A percentile compares a stretch with the other conserved stretches of the same genome.
These are phyloP conservation scores for Leishmania guyanensis DNA, from an alignment of 208 protist species.

Conservation along the genomic window DNA sequence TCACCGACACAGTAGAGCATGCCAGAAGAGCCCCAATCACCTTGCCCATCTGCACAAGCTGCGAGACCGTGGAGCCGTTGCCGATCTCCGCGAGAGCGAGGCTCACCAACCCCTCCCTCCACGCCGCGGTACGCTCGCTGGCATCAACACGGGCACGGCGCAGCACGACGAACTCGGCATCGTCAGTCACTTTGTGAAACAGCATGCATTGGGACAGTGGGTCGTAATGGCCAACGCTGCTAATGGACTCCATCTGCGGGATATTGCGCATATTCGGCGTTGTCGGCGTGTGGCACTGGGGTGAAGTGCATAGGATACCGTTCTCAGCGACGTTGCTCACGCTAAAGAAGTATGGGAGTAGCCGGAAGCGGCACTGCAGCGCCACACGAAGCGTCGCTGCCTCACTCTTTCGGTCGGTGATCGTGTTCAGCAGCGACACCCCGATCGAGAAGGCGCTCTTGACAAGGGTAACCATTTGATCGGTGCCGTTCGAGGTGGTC, in stretches of 20 bases:
- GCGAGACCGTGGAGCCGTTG: constrained; percentile 50
- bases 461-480: constrained; percentile 71
- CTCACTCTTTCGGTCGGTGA: constrained; percentile 44
- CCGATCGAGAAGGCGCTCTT: constrained; percentile 57
- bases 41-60: constrained; percentile 67
- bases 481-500: constrained; percentile 43
- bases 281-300: constrained; percentile 35
- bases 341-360: constrained; percentile 68
- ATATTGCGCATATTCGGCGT: constrained; percentile 56
- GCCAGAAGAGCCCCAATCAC: constrained; percentile 62
- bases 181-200: constrained; percentile 55
- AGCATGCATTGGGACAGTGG: constrained; percentile 68
- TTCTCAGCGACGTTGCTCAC: constrained; percentile 59
- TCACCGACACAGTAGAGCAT: constrained; percentile 40
- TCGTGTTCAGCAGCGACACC: constrained; percentile 36
- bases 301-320: constrained; percentile 44
- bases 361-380: constrained; percentile 67
- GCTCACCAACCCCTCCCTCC: constrained; percentile 50
- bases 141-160: constrained; percentile 38
- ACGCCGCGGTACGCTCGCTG: constrained; percentile 29
- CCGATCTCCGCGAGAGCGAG: constrained; percentile 44
- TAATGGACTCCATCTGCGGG: constrained; percentile 61
- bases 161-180: constrained; percentile 69
- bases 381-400: constrained; percentile 51
- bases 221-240: constrained; percentile 57